Conservation (phyloP, 768 basidiomycete genomes). For the Panaeolus cyanescens region DNA sequence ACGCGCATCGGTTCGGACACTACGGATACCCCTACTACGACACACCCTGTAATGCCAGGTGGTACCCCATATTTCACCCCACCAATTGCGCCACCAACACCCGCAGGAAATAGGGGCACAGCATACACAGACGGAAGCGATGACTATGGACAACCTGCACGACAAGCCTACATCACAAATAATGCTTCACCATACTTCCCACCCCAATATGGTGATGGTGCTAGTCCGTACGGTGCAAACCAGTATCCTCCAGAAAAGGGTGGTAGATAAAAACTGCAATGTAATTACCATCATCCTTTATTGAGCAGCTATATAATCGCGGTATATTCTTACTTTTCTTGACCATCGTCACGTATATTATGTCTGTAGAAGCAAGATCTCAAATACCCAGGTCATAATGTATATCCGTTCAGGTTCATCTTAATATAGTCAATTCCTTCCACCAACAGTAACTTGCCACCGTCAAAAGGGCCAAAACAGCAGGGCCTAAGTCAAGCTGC, state of each 20-base stretch:
- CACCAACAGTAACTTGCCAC: slow-evolving; percentile 65
- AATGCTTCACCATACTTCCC: not conserved
- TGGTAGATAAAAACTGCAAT: not conserved
- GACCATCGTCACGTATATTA: not conserved
- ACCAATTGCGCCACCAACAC: not conserved
- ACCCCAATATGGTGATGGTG: not conserved
- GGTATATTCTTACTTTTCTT: not conserved
- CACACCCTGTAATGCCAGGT: not conserved
- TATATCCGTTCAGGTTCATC: not conserved
- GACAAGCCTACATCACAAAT: not conserved
- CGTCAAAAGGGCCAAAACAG: slow-evolving; percentile 53
- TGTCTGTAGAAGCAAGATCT: not conserved
- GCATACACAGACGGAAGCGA: not conserved
- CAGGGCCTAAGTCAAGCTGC: slow-evolving; percentile 66
- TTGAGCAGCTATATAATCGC: not conserved
- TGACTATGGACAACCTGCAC: not conserved
- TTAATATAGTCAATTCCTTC: slow-evolving; percentile 51
- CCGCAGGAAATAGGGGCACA: not conserved
- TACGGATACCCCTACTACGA: not conserved
- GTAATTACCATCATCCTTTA: not conserved
- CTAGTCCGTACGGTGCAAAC: not conserved
- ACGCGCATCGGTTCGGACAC: not conserved
- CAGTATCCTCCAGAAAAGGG: not conserved
- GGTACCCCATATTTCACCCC: not conserved
- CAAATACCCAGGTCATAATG: not conserved